These are phyloP conservation scores for Setaria italica DNA, from an alignment of 202 grass and related monocot species.

Conservation along the genomic window DNA sequence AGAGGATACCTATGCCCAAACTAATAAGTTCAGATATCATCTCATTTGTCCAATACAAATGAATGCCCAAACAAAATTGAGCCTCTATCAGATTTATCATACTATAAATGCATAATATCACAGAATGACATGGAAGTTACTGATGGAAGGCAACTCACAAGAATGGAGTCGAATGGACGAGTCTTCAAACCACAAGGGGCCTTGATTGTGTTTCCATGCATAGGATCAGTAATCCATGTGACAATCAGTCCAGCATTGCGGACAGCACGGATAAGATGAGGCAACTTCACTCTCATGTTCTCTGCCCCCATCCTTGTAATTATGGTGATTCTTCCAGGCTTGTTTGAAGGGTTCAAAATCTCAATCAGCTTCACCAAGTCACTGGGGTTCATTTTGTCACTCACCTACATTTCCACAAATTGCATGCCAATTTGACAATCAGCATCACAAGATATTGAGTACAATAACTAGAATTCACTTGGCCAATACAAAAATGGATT, in stretches of 20 bases:
- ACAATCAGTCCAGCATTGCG: slow-evolving; percentile 84
- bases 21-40: slow-evolving; percentile 12
- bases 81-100: not conserved
- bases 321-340: slow-evolving; percentile 93
- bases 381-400: slow-evolving; percentile 90
- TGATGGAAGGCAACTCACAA: slow-evolving; percentile 51
- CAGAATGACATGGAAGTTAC: not conserved
- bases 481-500: slow-evolving; percentile 3
- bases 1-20: slow-evolving; percentile 9
- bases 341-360: slow-evolving; percentile 93
- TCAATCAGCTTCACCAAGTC: slow-evolving; percentile 95
- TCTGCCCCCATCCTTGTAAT: slow-evolving; percentile 97
- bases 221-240: slow-evolving; percentile 94
- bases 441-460: not conserved
- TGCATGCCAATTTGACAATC: slow-evolving; percentile 12
- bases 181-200: slow-evolving; percentile 95
- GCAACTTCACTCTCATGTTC: slow-evolving; percentile 98
- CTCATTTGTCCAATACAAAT: not conserved
- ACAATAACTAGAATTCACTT: slow-evolving; percentile 7
- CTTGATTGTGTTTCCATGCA: slow-evolving; percentile 99
- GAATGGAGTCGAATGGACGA: slow-evolving; percentile 84
- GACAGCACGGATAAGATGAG: slow-evolving; percentile 89
- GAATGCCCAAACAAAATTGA: not conserved
- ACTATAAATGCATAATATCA: slow-evolving; percentile 2
- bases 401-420: slow-evolving; percentile 69